phyloP scores from a whole-genome alignment of 257 asterid genomes.

The Henckelia pumila region DNA sequence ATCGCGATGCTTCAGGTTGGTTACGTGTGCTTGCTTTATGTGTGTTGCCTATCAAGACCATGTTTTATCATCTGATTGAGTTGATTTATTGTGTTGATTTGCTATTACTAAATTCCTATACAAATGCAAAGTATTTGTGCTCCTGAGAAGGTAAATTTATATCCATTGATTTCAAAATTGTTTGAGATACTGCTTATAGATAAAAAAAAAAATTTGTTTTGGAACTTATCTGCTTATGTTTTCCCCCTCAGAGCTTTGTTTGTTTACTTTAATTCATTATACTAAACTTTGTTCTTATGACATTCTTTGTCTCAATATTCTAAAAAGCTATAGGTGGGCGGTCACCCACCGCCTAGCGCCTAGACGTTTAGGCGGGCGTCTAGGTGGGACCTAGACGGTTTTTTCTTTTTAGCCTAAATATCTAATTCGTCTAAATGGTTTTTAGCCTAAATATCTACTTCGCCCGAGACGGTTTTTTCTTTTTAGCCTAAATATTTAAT shows the following conservation, averaged over 20 bases:
- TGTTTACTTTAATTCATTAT: background rate
- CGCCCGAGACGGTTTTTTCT: no score
- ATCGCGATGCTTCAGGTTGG: slow-evolving; percentile 46
- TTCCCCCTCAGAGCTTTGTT: background rate
- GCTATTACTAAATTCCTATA: background rate
- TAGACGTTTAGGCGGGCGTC: no score
- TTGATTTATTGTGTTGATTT: slow-evolving; percentile 16
- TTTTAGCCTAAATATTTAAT: no score
- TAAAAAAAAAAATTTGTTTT: no score
- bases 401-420: no score
- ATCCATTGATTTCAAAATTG: background rate
- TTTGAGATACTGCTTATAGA: background rate
- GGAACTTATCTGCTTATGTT: background rate
- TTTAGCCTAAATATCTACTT: no score
- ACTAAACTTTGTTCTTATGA: background rate
- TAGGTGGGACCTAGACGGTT: no score
- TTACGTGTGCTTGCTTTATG: slow-evolving; percentile 23
- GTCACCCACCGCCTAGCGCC: no score
- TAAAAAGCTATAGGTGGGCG: no score
- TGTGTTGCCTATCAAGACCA: background rate
- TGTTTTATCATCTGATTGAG: slow-evolving; percentile 5
- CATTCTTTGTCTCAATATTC: background rate
- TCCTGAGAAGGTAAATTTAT: no score
- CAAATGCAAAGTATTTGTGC: no score
- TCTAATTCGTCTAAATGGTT: no score